Percentiles rank a stretch among this genome's conserved stretches.
Evolutionary conservation across 140 eudicot species (phyloP).

Genomic region (Anethum foeniculum): DNA sequence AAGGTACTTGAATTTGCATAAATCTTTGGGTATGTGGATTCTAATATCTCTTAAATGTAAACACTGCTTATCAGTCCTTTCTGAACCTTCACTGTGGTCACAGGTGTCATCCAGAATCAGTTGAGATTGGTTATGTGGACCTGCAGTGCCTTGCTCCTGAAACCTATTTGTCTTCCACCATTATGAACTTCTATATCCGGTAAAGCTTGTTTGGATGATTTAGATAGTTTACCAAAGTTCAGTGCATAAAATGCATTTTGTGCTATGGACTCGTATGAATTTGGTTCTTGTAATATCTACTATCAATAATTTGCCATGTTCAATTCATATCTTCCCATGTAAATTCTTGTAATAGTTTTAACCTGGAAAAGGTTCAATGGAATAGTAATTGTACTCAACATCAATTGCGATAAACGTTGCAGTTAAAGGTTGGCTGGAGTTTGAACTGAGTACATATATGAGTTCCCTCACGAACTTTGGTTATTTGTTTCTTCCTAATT

Average conservation of each 20-base stretch:
- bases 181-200: conserved; percentile 82
- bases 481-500: neutral
- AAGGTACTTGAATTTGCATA: conserved; percentile 39
- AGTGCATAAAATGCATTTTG: neutral
- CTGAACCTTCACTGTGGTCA: neutral
- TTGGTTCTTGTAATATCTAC: neutral
- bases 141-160: conserved; percentile 67
- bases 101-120: conserved; percentile 70
- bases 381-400: neutral
- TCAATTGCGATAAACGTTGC: neutral
- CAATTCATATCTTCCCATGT: neutral
- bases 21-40: neutral
- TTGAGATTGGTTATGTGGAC: conserved; percentile 52
- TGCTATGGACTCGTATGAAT: neutral
- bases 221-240: neutral
- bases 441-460: neutral
- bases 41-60: neutral
- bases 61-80: conserved; percentile 13
- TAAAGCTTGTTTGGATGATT: conserved; percentile 23
- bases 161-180: conserved; percentile 62
- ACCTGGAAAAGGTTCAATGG: neutral
- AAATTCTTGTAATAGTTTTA: neutral
- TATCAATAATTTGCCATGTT: neutral
- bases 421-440: neutral
- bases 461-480: neutral